Conservation (phyloP, 2,329 filamentous ascomycete species). For the Penicillium italicum region DNA sequence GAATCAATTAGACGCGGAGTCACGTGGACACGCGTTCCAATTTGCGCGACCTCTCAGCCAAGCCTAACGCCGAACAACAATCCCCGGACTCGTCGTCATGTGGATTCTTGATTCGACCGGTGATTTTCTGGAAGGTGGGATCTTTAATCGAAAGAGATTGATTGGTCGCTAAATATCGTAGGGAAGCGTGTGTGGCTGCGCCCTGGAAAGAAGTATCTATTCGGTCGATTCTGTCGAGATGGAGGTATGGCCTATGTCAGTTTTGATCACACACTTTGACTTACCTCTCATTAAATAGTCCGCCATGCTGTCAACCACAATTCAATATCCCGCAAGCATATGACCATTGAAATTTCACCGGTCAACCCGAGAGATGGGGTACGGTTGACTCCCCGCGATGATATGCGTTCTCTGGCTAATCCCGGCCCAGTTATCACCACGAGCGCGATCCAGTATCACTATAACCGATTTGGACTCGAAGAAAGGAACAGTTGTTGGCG, state of each 20-base stretch:
- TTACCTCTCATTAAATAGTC: constrained; percentile 42
- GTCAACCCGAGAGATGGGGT: constrained; percentile 67
- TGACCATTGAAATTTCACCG: constrained; percentile 68
- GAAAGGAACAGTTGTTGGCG: constrained; percentile 76
- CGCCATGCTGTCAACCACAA: constrained; percentile 71
- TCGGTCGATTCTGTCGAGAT: constrained; percentile 68
- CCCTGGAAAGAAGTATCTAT: constrained; percentile 79
- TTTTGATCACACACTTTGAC: neutral
- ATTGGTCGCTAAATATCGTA: constrained; percentile 32
- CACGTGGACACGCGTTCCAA: constrained; percentile 38
- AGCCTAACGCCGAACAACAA: constrained; percentile 3
- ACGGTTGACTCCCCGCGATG: constrained; percentile 29
- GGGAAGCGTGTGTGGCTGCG: constrained; percentile 76
- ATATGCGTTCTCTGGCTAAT: constrained; percentile 10
- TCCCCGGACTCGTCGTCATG: constrained; percentile 45
- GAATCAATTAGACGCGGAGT: constrained; percentile 22
- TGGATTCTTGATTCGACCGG: constrained; percentile 60
- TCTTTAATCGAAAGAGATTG: constrained; percentile 36
- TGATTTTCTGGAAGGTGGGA: constrained; percentile 45
- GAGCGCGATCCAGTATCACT: constrained; percentile 64
- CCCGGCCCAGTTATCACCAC: constrained; percentile 55
- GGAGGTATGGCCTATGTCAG: constrained; percentile 49
- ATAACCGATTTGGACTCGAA: constrained; percentile 81
- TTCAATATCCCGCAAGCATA: constrained; percentile 83
- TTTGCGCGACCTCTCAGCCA: constrained; percentile 11